phyloP scores from a whole-genome alignment of 106 monocot species.

The Xerophyta viscosa region DNA sequence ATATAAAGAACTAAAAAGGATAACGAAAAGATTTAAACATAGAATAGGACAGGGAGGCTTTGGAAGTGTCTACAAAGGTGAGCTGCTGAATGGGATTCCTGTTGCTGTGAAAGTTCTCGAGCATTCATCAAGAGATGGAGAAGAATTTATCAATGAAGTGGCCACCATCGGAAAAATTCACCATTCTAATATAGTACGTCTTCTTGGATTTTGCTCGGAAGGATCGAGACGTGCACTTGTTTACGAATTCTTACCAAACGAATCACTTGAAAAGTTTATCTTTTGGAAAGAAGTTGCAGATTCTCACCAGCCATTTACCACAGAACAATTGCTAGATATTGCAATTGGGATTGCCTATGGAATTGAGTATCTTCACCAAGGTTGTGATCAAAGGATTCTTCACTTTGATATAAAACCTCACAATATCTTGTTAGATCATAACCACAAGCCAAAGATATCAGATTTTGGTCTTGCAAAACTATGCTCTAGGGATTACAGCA shows the following conservation, averaged over 20 bases:
- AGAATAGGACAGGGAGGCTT: constrained; percentile 12
- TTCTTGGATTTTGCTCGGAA: constrained; percentile 13
- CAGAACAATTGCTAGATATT: constrained; percentile 1
- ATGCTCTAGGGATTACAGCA: constrained; percentile 4
- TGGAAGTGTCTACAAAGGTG: constrained; percentile 20
- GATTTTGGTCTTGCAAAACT: constrained; percentile 8
- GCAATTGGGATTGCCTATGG: constrained; percentile 4
- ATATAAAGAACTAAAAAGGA: constrained; percentile 8
- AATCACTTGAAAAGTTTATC: constrained; percentile 12
- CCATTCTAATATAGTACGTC: constrained; percentile 10
- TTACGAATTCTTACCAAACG: constrained; percentile 19
- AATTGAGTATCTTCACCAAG: constrained; percentile 8
- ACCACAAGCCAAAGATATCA: constrained; percentile 8
- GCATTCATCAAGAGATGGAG: background rate
- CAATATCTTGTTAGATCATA: background rate
- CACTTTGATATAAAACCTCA: constrained; percentile 9
- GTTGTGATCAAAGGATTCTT: constrained; percentile 8
- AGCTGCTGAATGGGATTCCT: constrained; percentile 12
- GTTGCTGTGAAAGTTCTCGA: constrained; percentile 14
- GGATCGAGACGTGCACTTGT: constrained; percentile 8
- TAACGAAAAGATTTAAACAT: constrained; percentile 2
- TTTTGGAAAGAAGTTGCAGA: background rate
- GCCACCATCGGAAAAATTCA: constrained; percentile 12
- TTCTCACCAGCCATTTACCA: background rate
- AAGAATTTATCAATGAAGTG: constrained; percentile 21